These are phyloP conservation scores for Cichorium intybus DNA, from an alignment of 140 eudicot species.

Conservation along the genomic window DNA sequence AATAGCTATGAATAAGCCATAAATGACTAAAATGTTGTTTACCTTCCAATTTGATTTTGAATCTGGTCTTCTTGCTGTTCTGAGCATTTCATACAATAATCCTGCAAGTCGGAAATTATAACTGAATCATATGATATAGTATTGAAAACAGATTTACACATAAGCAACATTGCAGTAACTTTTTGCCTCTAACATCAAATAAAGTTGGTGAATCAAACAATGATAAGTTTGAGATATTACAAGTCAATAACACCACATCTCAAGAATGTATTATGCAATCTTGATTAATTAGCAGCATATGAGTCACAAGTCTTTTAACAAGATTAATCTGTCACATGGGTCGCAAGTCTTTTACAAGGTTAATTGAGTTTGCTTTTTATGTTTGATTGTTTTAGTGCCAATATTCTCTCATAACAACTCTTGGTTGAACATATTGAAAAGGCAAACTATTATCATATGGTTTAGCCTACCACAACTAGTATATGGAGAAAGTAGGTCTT, in stretches of 20 bases:
- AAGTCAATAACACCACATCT: not conserved
- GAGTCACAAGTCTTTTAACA: too few species aligned
- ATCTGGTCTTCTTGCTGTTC: constrained; percentile 74
- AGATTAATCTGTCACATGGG: not conserved
- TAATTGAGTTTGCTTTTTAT: not conserved
- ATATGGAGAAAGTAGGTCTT: not conserved
- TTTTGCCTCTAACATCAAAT: not conserved
- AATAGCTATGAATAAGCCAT: not conserved
- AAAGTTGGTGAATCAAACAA: constrained; percentile 6
- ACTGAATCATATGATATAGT: constrained; percentile 2
- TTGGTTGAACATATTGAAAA: not conserved
- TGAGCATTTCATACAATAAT: constrained; percentile 86
- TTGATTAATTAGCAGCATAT: too few species aligned
- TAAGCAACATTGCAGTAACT: not conserved
- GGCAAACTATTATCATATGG: constrained; percentile 2
- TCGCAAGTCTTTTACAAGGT: not conserved
- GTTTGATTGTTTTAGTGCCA: not conserved
- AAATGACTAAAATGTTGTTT: constrained; percentile 21
- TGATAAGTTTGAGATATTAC: constrained; percentile 13
- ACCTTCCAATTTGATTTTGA: constrained; percentile 96
- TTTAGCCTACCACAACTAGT: constrained; percentile 7
- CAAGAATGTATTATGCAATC: not conserved
- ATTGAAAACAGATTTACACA: constrained; percentile 14
- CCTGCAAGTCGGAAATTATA: constrained; percentile 46
- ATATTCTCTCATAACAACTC: not conserved